Evolutionary conservation across 768 basidiomycete genomes (phyloP), one percentile per base, ranked within the genome.

Genomic region (Ramaria rubella): DNA sequence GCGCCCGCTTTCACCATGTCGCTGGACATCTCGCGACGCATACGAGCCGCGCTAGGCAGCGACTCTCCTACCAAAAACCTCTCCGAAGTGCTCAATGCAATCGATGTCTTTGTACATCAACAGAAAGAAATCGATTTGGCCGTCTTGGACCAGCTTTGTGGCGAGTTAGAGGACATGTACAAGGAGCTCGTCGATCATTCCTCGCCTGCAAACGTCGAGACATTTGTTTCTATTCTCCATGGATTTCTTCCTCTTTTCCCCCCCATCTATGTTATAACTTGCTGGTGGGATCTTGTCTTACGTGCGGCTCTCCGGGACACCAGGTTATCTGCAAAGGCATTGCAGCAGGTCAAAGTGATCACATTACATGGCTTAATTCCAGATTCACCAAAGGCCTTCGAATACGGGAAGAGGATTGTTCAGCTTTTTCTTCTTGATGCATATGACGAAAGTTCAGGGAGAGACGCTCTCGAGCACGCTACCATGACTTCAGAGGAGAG

Each of bases 281-380:
- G 75, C 26, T 92, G 90, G 90, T 92, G 89, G 67, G 88, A 92
- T 66, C 77, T 87, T 31, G 76, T 87, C 26, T 74, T 92, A 2
- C 83, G 90, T 31, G 85, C 87, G 24, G 86, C 88, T 27, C 74
- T 92, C 53, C 83, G 87, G 48, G 84, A 90, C 66, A 83, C 87
- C 34, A 82, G 77, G 60, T 72, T 92, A 19, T 74, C 86, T 2
- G 79, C 77, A 0, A 61, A 71, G 23, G 77, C 84, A 5, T 75
- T 82, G 19, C 75, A 77, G 49, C 74, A 86, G 64, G 90, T 88
- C 27, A 87, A 86, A 68, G 84, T 86, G 34, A 76, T 92, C 23
- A 77, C 90, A 61, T 69, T 86, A 24, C 75, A 75, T 34, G 85
- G 86, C 9, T 70, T 89, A 9, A 73, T 77, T 63, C 67, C 61